A percentile compares a stretch with the other conserved stretches of the same genome.
Evolutionary conservation across 345 rosid genomes (phyloP).

Genomic region (Sonneratia caseolaris): DNA sequence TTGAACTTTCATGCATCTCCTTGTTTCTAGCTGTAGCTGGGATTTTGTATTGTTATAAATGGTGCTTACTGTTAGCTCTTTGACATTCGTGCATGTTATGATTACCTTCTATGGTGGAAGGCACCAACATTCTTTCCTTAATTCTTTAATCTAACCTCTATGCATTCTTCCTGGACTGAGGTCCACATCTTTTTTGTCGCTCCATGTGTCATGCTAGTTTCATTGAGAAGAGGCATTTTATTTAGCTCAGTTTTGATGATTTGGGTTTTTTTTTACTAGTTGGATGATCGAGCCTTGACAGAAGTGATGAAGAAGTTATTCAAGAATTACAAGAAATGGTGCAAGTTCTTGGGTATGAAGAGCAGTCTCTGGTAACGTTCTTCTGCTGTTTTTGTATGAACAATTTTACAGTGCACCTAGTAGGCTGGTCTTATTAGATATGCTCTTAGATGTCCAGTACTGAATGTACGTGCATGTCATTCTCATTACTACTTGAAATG

Average conservation of each 20-base stretch:
- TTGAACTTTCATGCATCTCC: neutral
- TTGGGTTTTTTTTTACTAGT: slow-evolving; percentile 35
- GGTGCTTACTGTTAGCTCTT: neutral
- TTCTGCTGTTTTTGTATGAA: neutral
- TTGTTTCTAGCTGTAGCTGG: neutral
- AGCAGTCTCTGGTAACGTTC: slow-evolving; percentile 88
- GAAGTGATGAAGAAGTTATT: slow-evolving; percentile 99
- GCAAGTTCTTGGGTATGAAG: slow-evolving; percentile 92
- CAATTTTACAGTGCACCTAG: neutral
- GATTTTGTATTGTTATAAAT: neutral
- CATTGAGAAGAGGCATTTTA: neutral
- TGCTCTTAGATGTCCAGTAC: neutral
- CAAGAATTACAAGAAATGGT: slow-evolving; percentile 97
- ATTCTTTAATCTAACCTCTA: neutral
- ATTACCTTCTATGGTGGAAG: neutral
- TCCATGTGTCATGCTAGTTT: neutral
- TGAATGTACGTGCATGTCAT: neutral
- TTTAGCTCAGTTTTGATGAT: slow-evolving; percentile 25
- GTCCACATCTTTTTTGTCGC: neutral
- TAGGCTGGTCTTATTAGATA: neutral
- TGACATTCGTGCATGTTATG: neutral
- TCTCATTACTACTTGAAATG: neutral
- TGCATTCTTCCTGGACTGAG: neutral
- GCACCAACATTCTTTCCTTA: neutral
- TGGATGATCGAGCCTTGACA: slow-evolving; percentile 90